Conservation (phyloP, 192 early-diverging fungal species). For the Backusella tuberculispora region DNA sequence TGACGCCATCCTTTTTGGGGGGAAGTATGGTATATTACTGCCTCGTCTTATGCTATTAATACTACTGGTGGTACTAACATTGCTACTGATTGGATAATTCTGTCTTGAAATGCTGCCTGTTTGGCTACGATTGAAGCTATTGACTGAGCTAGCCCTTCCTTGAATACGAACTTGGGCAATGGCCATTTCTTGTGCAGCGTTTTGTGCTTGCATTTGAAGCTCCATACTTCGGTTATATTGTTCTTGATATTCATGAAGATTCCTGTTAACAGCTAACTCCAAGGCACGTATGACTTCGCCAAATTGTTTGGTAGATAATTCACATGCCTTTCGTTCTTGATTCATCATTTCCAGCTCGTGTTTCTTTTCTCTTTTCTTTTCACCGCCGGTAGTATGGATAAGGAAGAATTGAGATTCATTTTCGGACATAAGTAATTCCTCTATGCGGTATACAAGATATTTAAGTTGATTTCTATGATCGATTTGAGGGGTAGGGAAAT, state of each 20-base stretch:
- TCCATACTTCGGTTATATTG: neutral
- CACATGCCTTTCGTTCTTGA: constrained; percentile 5
- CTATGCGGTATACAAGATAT: constrained; percentile 36
- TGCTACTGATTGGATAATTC: neutral
- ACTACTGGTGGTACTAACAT: neutral
- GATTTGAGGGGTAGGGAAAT: constrained; percentile 38
- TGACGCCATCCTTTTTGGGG: neutral
- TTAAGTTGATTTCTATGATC: constrained; percentile 40
- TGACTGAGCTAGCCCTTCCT: neutral
- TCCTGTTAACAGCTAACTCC: neutral
- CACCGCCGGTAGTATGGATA: constrained; percentile 39
- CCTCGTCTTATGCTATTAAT: neutral
- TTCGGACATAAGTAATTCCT: constrained; percentile 44
- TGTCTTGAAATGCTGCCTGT: constrained; percentile 9
- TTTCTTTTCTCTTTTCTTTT: constrained; percentile 23
- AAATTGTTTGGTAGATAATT: neutral
- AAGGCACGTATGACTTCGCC: neutral
- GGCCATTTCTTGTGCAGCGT: constrained; percentile 11
- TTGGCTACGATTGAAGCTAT: neutral
- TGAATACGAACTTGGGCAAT: neutral
- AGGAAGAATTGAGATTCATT: constrained; percentile 46
- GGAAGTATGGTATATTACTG: neutral
- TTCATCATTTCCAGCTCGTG: constrained; percentile 2
- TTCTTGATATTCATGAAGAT: constrained; percentile 4
- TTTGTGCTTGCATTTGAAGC: neutral